Evolutionary conservation across 2,329 filamentous ascomycete genomes (phyloP).

Genomic region (Neofusicoccum parvum): DNA sequence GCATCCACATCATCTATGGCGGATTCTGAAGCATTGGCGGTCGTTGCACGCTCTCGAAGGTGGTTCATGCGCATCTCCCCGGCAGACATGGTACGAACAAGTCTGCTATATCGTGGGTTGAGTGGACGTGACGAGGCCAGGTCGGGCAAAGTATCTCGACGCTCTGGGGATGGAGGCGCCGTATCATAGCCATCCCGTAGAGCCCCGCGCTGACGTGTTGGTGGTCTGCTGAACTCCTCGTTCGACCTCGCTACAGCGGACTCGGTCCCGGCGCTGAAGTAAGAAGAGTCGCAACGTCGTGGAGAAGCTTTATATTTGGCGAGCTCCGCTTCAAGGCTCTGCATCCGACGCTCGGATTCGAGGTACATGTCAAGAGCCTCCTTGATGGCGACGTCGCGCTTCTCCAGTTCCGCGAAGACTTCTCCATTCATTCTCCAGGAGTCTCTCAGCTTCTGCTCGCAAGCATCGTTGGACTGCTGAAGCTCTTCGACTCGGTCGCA

Average conservation of each 20-base stretch:
- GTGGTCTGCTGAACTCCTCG: neutral
- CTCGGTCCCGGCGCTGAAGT: slow-evolving; percentile 13
- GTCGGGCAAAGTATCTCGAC: neutral
- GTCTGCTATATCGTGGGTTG: slow-evolving; percentile 10
- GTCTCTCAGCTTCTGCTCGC: slow-evolving; percentile 13
- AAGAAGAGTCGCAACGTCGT: slow-evolving; percentile 1
- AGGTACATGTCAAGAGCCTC: slow-evolving; percentile 19
- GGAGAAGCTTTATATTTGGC: neutral
- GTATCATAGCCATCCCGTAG: neutral
- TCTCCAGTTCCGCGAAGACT: slow-evolving; percentile 16
- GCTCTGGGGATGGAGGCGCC: neutral
- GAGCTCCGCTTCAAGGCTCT: slow-evolving; percentile 12
- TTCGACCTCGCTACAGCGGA: neutral
- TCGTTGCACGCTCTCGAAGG: neutral
- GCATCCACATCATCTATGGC: neutral
- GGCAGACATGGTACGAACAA: slow-evolving; percentile 14
- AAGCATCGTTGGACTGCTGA: neutral
- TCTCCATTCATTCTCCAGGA: slow-evolving; percentile 17
- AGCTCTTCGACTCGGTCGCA: slow-evolving; percentile 6
- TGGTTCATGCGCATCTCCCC: slow-evolving; percentile 7
- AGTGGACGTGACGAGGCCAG: neutral
- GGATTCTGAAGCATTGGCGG: neutral
- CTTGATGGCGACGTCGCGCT: slow-evolving; percentile 19
- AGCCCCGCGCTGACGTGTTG: neutral
- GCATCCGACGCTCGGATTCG: slow-evolving; percentile 2